Evolutionary conservation across 1,139 yeast species (phyloP).

Genomic region (Pichia sp.): DNA sequence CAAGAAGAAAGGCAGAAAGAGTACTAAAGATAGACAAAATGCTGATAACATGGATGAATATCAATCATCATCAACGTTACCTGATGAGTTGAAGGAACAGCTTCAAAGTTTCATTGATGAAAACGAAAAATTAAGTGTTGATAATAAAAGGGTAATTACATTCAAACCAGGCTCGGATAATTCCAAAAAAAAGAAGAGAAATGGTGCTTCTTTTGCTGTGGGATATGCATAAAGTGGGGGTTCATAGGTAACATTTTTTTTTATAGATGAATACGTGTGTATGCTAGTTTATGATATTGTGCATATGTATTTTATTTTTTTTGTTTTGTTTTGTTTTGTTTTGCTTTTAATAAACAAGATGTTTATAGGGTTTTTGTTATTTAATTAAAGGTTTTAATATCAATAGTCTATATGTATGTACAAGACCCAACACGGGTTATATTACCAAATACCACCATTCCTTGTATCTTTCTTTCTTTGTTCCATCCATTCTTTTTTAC

Average conservation of each 20-base stretch:
- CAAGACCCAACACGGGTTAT: neutral
- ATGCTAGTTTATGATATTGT: neutral
- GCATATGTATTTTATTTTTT: neutral
- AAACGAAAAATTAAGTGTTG: constrained; percentile 19
- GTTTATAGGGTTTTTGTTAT: neutral
- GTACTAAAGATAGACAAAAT: neutral
- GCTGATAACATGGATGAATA: neutral
- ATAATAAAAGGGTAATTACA: constrained; percentile 18
- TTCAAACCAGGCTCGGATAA: constrained; percentile 15
- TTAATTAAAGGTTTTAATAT: neutral
- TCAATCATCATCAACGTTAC: neutral
- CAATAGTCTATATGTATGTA: neutral
- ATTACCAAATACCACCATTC: constrained; percentile 28
- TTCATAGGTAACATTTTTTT: neutral
- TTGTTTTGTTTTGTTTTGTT: neutral
- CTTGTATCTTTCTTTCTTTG: constrained; percentile 25
- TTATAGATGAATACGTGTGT: neutral
- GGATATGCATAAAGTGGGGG: constrained; percentile 16
- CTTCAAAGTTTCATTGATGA: constrained; percentile 21
- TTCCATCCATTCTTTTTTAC: constrained; percentile 68
- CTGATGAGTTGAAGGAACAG: constrained; percentile 11
- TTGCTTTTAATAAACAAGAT: no score
- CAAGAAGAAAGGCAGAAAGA: neutral
- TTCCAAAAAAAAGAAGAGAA: neutral
- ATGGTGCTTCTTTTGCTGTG: constrained; percentile 22